Evolutionary conservation across 208 protist genomes (phyloP).

Genomic region (Leishmania martiniquensis): DNA sequence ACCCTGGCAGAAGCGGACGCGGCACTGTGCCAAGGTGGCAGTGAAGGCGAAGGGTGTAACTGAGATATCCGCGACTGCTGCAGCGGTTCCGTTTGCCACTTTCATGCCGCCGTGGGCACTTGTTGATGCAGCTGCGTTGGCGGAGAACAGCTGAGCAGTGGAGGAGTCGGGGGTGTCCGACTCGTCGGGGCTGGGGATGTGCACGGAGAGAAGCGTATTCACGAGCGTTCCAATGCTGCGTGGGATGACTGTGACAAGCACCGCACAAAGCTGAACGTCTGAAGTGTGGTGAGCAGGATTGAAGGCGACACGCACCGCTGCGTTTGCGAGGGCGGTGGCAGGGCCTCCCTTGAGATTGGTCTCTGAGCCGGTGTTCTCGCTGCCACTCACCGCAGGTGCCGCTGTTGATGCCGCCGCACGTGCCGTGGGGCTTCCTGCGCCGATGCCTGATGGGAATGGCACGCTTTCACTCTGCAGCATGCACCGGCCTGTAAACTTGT

Average conservation of each 20-base stretch:
- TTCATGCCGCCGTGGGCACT: neutral
- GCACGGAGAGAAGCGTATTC: slow-evolving; percentile 76
- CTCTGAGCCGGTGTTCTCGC: neutral
- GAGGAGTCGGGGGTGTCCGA: slow-evolving; percentile 1
- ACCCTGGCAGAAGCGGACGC: slow-evolving; percentile 43
- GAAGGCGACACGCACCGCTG: slow-evolving; percentile 32
- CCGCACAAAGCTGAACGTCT: slow-evolving; percentile 35
- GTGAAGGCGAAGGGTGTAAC: slow-evolving; percentile 18
- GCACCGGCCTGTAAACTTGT: slow-evolving; percentile 63
- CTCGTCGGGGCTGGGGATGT: slow-evolving; percentile 34
- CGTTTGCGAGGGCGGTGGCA: neutral
- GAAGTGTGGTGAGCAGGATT: slow-evolving; percentile 37
- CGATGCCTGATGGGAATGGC: neutral
- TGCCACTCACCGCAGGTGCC: neutral
- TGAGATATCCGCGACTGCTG: neutral
- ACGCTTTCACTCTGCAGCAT: slow-evolving; percentile 45
- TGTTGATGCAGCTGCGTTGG: neutral
- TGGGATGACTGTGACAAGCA: slow-evolving; percentile 65
- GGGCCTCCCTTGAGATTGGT: neutral
- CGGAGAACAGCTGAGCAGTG: neutral
- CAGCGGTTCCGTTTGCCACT: neutral
- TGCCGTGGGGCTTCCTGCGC: neutral
- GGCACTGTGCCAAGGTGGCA: slow-evolving; percentile 28
- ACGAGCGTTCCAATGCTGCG: slow-evolving; percentile 65
- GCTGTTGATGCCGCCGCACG: neutral